phyloP scores from a whole-genome alignment of 2,329 filamentous ascomycete genomes.

The Falciphora oryzae region DNA sequence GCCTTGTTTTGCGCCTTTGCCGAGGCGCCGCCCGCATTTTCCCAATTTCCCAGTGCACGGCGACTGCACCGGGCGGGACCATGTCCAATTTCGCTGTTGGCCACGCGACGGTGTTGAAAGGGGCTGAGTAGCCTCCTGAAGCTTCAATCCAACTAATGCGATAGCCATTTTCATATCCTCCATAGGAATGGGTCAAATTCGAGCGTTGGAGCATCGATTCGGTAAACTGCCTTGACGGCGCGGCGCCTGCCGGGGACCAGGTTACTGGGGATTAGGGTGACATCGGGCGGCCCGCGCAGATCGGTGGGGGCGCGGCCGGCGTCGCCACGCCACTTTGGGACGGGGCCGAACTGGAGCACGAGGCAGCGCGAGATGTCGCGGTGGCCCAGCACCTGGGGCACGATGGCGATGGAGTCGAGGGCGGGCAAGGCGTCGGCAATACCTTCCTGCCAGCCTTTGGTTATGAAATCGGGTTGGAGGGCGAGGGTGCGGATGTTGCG shows the following conservation, averaged over 20 bases:
- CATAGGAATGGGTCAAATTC: neutral
- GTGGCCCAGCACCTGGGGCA: neutral
- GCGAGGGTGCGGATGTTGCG: slow-evolving; percentile 2
- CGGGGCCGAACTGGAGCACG: neutral
- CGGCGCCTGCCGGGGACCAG: neutral
- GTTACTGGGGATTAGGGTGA: neutral
- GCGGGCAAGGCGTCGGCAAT: too few species aligned
- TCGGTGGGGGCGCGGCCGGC: too few species aligned
- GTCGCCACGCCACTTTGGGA: too few species aligned
- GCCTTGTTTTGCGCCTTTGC: too few species aligned
- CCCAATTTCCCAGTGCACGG: neutral
- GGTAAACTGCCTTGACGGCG: neutral
- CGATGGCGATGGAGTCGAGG: neutral
- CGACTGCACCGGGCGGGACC: neutral
- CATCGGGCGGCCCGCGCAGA: neutral
- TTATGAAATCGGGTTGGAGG: slow-evolving; percentile 2
- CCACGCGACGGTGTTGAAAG: neutral
- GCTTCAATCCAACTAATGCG: neutral
- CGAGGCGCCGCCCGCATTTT: too few species aligned
- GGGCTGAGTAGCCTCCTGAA: neutral
- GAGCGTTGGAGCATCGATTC: neutral
- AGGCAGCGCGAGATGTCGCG: neutral
- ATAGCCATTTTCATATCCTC: neutral
- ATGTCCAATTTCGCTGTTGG: neutral
- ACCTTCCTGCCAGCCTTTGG: too few species aligned